phyloP scores from a whole-genome alignment of 257 asterid genomes.

The Solanum sejunctum region DNA sequence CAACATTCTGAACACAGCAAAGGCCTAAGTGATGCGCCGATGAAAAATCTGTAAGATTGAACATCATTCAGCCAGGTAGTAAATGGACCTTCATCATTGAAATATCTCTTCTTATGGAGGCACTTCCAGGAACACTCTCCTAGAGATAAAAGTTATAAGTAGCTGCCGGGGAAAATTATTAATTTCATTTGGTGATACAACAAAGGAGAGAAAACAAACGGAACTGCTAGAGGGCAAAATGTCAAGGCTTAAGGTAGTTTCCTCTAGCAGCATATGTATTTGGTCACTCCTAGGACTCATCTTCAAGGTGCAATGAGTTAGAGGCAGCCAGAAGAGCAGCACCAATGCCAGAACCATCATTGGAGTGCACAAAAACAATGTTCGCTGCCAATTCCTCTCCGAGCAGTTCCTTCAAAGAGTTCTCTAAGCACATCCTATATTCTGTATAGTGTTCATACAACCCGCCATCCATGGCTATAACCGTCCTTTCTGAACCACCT shows the following conservation, averaged over 20 bases:
- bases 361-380: constrained; percentile 49
- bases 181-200: not conserved
- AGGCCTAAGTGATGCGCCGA: not conserved
- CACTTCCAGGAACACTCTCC: not conserved
- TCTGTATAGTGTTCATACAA: constrained; percentile 61
- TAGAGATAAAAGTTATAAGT: not conserved
- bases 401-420: constrained; percentile 40
- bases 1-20: too few relatives aligned
- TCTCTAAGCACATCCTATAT: constrained; percentile 48
- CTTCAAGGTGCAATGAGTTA: constrained; percentile 35
- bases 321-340: constrained; percentile 90
- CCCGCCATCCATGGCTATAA: constrained; percentile 81
- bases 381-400: constrained; percentile 29
- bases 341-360: constrained; percentile 83
- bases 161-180: not conserved
- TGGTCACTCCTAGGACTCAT: constrained; percentile 5
- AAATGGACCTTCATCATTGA: not conserved
- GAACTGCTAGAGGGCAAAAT: not conserved
- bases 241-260: not conserved
- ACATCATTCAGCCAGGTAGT: not conserved
- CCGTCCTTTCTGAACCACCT: constrained; percentile 36
- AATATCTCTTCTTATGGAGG: not conserved
- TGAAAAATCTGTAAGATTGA: not conserved
- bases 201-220: not conserved
- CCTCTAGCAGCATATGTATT: not conserved